Evolutionary conservation across 2,329 filamentous ascomycete genomes (phyloP), one percentile per base, ranked within the genome.

Genomic region (Colletotrichum eremochloae): DNA sequence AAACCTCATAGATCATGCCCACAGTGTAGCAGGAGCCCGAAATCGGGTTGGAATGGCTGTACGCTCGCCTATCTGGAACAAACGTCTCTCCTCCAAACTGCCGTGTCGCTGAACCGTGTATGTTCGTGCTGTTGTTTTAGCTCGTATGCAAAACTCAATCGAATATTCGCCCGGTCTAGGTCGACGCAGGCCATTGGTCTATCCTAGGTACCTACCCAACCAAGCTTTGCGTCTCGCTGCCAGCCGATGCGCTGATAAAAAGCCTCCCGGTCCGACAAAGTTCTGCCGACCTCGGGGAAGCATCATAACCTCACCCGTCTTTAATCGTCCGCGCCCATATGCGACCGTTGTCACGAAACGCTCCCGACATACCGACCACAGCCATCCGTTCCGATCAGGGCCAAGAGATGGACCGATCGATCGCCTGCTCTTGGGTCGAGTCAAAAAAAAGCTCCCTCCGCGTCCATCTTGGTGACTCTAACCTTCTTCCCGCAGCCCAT

Each of bases 141-240:
- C 24, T 29, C 24, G 11, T 15, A 12, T 15, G 14, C 48, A 15
- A 52, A 15, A 24, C 24, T 14, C 48, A 52, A 29, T 52, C 31
- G 36, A 63, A 57, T 48, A 36, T 42, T 52, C 44, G 67, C 31
- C 52, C 52, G 42, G 61, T 64, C 67, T 52, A 64, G 18, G 33
- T 53, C 52, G 67, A 53, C 53, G 50, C 52, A 20, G 56, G 52
- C 52, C 18, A 40, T 42, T 18, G 40, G 40, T 6, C 40, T 42
- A 24, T 24, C 24, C 24, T 24, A 24, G 24, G 24, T 15, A 4
- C 50, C 29, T 53, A 33, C 50, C 60, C 12, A 33, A 29, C 67
- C 42, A 58, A 44, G 61, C n/a, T 52, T 56, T 52, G 61, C n/a
- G 8, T 69, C 64, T 58, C 60, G 52, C 60, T 44, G 55, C 60